Conservation (phyloP, 441 rosid species). For the Metrosideros polymorpha region DNA sequence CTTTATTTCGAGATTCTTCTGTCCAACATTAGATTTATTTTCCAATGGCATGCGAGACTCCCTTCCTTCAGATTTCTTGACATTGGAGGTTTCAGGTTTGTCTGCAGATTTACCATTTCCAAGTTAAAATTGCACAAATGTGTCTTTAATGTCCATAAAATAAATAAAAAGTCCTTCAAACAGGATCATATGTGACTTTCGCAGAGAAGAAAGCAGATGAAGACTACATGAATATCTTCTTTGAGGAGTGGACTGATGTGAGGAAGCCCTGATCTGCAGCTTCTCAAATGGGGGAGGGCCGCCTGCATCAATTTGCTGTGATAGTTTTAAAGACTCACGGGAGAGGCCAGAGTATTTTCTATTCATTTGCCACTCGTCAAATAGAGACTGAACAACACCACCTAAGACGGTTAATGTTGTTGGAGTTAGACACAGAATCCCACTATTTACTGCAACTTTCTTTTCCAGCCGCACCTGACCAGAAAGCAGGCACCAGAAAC, state of each 20-base stretch:
- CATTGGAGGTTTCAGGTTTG: slow-evolving; percentile 20
- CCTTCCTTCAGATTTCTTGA: slow-evolving; percentile 12
- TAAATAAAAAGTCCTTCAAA: background rate
- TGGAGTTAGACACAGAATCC: slow-evolving; percentile 67
- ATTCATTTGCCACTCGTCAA: slow-evolving; percentile 91
- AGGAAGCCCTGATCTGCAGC: slow-evolving; percentile 42
- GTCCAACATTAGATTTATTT: slow-evolving; percentile 14
- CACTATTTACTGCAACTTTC: slow-evolving; percentile 44
- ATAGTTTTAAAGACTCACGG: slow-evolving; percentile 36
- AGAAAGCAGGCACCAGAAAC: slow-evolving; percentile 1
- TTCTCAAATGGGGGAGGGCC: slow-evolving; percentile 88
- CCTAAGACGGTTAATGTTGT: slow-evolving; percentile 57
- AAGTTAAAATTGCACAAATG: background rate
- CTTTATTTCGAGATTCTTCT: slow-evolving; percentile 10
- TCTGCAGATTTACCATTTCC: slow-evolving; percentile 26
- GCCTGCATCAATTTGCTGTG: slow-evolving; percentile 34
- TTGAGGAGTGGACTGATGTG: slow-evolving; percentile 19
- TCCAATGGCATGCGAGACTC: slow-evolving; percentile 17
- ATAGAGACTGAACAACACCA: slow-evolving; percentile 68
- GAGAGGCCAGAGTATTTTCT: slow-evolving; percentile 51
- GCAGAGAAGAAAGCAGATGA: background rate
- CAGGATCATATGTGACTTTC: background rate
- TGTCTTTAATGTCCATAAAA: background rate
- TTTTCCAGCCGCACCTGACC: slow-evolving; percentile 75
- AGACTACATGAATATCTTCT: slow-evolving; percentile 19